Evolutionary conservation across 106 monocot species (phyloP), one percentile per base, ranked within the genome.

Genomic region (Posidonia australis): DNA sequence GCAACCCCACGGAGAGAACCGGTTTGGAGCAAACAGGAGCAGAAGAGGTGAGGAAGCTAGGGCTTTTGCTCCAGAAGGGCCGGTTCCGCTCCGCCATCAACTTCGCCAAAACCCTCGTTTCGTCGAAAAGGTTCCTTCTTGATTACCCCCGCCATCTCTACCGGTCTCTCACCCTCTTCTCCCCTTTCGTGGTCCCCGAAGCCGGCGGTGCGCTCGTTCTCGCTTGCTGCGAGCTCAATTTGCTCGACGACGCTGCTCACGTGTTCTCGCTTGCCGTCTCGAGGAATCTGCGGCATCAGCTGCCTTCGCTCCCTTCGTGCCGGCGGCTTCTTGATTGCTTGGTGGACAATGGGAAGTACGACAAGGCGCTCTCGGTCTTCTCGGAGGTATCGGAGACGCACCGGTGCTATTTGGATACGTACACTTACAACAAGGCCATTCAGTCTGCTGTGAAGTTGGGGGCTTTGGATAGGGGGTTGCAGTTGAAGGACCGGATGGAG

Each of bases 361-460:
- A 51, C 19, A 79, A 80, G 44, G 68, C 72, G 30, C 62, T 75
- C 26, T 13, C 9, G 4, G 60, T 79, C 31, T 84, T 87, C 44
- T 21, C 52, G 20, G 49, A 62, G 27, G 62, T 87, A 13, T 25
- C 43, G 13, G 29, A 30, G 0, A 55, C 64, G 17, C 54, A 61
- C 31, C 74, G 72, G 4, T 43, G 58, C 29, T 52, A 47, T n/a
- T 69, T 74, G 31, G 79, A 87, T 58, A 67, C 61, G n/a, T 80
- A 76, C 58, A 52, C 77, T 11, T 84, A 76, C 60, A 82, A 77
- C 60, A 87, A 84, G 65, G 81, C 72, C 1, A 80, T 92, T 44
- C 74, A 87, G 30, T 65, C 82, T 2, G 66, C 72, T 19, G 71
- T 67, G 13, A 81, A 77, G 51, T 36, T 72, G 1, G 74, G 83